Evolutionary conservation across 129 eudicot genomes (phyloP).

Genomic region (Logfia minima): DNA sequence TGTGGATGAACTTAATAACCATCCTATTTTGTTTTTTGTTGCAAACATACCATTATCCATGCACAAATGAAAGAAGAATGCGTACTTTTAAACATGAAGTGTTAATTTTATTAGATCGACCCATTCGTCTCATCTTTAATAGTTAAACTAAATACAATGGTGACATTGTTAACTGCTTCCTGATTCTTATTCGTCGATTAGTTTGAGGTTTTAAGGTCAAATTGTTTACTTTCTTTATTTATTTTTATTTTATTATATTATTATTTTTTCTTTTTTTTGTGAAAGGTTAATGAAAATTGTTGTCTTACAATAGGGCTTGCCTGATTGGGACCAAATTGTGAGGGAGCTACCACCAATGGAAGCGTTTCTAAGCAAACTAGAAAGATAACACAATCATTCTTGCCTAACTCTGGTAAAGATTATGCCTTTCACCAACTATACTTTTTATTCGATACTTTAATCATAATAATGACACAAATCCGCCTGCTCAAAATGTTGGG

Average conservation of each 20-base stretch:
- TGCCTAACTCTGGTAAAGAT: constrained; percentile 16
- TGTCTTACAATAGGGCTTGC: constrained; percentile 59
- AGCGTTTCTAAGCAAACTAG: constrained; percentile 84
- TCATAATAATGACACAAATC: neutral
- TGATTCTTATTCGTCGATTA: neutral
- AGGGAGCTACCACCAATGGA: constrained; percentile 96
- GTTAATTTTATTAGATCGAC: neutral
- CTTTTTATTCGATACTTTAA: neutral
- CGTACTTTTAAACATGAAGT: neutral
- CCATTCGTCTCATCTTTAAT: neutral
- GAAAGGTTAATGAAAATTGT: neutral
- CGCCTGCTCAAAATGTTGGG: neutral
- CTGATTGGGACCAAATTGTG: constrained; percentile 88
- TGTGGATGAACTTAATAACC: neutral
- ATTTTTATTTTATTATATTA: no score
- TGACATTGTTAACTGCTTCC: neutral
- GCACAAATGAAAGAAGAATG: neutral
- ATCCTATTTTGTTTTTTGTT: neutral
- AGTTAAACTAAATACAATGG: constrained; percentile 12
- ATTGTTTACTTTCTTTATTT: neutral
- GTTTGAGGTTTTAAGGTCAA: constrained; percentile 28
- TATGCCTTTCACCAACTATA: constrained; percentile 1
- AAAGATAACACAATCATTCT: constrained; percentile 50
- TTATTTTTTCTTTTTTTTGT: no score
- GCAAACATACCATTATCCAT: neutral